Percentiles rank a stretch among this genome's conserved stretches.
phyloP scores from a whole-genome alignment of 371 early-diverging fungal species.

The Saksenaea oblongispora region DNA sequence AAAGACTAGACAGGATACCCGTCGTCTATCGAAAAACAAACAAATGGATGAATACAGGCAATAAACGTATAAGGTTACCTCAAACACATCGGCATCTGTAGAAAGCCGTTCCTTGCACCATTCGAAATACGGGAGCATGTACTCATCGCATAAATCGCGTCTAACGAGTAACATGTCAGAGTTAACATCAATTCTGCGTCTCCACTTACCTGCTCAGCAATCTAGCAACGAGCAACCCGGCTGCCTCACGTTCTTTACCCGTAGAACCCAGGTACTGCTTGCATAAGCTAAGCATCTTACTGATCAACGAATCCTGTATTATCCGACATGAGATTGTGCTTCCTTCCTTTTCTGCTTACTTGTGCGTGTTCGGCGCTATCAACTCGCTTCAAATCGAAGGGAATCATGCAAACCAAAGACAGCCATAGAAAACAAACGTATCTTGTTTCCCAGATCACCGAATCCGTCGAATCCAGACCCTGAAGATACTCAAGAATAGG shows the following conservation, averaged over 20 bases:
- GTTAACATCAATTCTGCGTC: not conserved
- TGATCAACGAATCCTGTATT: slow-evolving; percentile 52
- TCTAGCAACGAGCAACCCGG: slow-evolving; percentile 78
- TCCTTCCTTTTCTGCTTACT: not conserved
- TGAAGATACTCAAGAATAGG: slow-evolving; percentile 70
- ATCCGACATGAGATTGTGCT: not conserved
- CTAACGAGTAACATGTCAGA: slow-evolving; percentile 15
- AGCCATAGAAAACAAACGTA: slow-evolving; percentile 84
- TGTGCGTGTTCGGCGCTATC: slow-evolving; percentile 59
- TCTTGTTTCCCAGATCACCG: slow-evolving; percentile 68
- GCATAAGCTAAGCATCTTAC: slow-evolving; percentile 52
- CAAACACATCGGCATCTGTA: slow-evolving; percentile 46
- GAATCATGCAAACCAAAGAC: slow-evolving; percentile 89
- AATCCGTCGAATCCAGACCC: slow-evolving; percentile 24
- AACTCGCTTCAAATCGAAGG: slow-evolving; percentile 86
- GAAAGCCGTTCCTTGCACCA: slow-evolving; percentile 58
- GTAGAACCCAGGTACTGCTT: slow-evolving; percentile 59
- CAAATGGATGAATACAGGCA: not conserved
- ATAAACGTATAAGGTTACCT: slow-evolving; percentile 24
- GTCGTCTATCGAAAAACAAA: slow-evolving; percentile 23
- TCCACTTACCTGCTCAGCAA: slow-evolving; percentile 69
- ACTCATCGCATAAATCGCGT: slow-evolving; percentile 48
- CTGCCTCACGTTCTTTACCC: slow-evolving; percentile 87
- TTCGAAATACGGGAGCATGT: slow-evolving; percentile 57
- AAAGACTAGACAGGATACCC: slow-evolving; percentile 72